Percentiles rank a stretch among this genome's conserved stretches.
Conservation (phyloP, 192 early-diverging fungal genomes). For the Coemansia sp. region DNA sequence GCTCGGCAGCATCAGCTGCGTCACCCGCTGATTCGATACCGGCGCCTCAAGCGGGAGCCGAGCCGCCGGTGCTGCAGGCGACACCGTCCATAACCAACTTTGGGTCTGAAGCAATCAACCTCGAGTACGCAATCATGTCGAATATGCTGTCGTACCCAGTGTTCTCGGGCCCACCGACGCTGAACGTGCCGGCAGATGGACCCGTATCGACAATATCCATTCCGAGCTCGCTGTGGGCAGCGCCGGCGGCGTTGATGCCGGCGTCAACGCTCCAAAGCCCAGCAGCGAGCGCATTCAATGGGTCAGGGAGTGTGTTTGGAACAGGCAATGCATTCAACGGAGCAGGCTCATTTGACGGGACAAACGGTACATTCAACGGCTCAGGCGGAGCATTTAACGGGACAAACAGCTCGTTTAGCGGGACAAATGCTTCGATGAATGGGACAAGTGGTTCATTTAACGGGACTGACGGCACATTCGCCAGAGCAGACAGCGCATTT, state of each 20-base stretch:
- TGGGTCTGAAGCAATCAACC: conserved; percentile 83
- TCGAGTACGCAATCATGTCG: conserved; percentile 86
- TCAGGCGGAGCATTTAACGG: background rate
- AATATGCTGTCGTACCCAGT: conserved; percentile 81
- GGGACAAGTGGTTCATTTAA: background rate
- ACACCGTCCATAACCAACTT: conserved; percentile 56
- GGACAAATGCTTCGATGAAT: too few relatives aligned
- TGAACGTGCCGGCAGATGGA: conserved; percentile 21
- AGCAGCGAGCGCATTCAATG: background rate
- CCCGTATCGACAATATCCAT: conserved; percentile 41
- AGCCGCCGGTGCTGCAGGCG: conserved; percentile 15
- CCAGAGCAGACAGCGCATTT: background rate
- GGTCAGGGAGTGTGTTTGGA: too few relatives aligned
- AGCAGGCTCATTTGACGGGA: background rate
- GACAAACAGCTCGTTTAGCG: too few relatives aligned
- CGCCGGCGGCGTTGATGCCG: conserved; percentile 17
- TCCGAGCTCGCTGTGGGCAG: conserved; percentile 51
- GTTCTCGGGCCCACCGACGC: conserved; percentile 30
- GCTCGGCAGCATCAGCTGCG: background rate
- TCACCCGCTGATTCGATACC: conserved; percentile 1
- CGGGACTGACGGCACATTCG: background rate
- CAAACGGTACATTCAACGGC: conserved; percentile 4
- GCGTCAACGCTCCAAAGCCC: conserved; percentile 4
- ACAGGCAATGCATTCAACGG: conserved; percentile 2
- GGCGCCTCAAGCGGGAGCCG: conserved; percentile 6